phyloP scores from a whole-genome alignment of 768 basidiomycete genomes.

The Tylopilus felleus region DNA sequence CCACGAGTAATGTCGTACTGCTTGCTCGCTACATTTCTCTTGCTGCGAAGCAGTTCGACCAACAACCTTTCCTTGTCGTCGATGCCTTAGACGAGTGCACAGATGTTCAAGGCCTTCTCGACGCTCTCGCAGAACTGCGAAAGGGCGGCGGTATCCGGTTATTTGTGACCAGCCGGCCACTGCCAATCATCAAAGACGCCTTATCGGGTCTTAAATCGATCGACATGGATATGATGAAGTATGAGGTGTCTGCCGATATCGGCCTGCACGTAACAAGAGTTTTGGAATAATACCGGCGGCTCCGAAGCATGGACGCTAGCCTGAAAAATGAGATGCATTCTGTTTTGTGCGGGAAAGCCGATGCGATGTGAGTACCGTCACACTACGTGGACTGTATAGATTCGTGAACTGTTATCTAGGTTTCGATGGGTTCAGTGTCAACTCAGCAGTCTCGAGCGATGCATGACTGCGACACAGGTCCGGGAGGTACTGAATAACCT shows the following conservation, averaged over 20 bases:
- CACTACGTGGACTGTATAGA: too few species aligned
- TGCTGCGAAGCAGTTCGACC: neutral
- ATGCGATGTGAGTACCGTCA: constrained; percentile 9
- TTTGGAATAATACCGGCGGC: constrained; percentile 8
- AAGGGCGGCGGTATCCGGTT: neutral
- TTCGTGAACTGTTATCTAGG: too few species aligned
- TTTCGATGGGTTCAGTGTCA: neutral
- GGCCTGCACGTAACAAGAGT: constrained; percentile 1
- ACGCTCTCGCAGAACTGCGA: neutral
- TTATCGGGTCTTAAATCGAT: neutral
- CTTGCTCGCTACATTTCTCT: constrained; percentile 5
- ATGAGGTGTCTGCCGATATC: constrained; percentile 5
- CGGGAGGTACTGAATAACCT: too few species aligned
- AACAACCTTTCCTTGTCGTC: constrained; percentile 6
- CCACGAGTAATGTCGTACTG: neutral
- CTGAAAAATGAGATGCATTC: constrained; percentile 7
- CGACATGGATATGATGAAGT: constrained; percentile 1
- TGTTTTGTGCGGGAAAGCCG: neutral
- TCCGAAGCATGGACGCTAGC: neutral
- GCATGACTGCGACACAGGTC: too few species aligned
- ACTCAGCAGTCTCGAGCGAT: neutral
- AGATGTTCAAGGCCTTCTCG: neutral
- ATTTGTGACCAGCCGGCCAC: constrained; percentile 13
- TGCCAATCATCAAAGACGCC: constrained; percentile 6
- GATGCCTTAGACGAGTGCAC: constrained; percentile 20